Evolutionary conservation across 371 early-diverging fungal genomes (phyloP), one percentile per base, ranked within the genome.

Genomic region (Mucor piriformis): DNA sequence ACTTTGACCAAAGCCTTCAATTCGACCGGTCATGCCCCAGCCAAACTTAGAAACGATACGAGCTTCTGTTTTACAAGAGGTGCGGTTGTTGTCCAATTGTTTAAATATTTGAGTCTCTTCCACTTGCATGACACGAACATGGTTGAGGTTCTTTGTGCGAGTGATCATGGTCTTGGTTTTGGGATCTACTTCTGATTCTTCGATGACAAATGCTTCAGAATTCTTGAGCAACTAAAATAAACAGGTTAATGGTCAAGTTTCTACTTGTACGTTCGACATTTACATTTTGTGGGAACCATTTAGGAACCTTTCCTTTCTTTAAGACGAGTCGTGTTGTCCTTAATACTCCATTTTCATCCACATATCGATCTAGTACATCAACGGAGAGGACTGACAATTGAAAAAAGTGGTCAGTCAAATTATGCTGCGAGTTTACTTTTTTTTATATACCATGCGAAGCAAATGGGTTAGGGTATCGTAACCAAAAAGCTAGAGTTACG

Each of bases 401-500:
- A 29, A 8, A 29, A 29, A 29, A 29, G 6, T 6, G 29, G 29
- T 29, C 4, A 29, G 29, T 29, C 6, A 29, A 29, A 6, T 8
- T 29, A 29, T 8, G 29, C 29, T 29, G 1, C 8, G 4, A 8
- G 29, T 29, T 8, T 8, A 4, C 29, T 6, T 6, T 8, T 29
- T 4, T 6, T 29, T 29, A 29, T n/a, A 56, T 76, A 79, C 80
- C 98, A 72, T 98, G 98, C 11, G 89, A 82, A 12, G 97, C 94
- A 73, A 94, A 95, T n/a, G 98, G 98, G 72, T 98, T 98, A 34
- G 98, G 98, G 76, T 98, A 98, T 47, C 97, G 89, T 69, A 92
- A 73, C 88, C 91, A 93, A 59, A 95, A 91, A 11, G 96, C 96
- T 40, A 81, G 80, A 11, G 96, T 91, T 44, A 96, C 94, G 61